A percentile compares a stretch with the other conserved stretches of the same genome.
These are phyloP conservation scores for Vigna nakashimae DNA, from an alignment of 306 rosid species.

Conservation along the genomic window DNA sequence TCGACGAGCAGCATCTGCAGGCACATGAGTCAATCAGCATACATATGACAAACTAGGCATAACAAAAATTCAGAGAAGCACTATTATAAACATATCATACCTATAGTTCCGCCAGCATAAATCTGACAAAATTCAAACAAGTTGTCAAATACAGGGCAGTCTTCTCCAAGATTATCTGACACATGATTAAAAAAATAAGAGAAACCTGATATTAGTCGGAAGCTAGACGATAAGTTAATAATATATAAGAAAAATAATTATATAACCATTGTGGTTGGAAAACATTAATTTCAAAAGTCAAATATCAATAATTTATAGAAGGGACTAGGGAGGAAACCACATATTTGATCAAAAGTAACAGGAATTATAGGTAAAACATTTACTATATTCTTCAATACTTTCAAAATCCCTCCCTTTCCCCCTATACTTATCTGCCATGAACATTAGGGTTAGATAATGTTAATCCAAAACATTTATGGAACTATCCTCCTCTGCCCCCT, in stretches of 20 bases:
- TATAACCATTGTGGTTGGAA: slow-evolving; percentile 15
- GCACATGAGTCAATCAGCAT: slow-evolving; percentile 29
- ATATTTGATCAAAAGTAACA: slow-evolving; percentile 5
- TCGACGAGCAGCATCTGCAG: slow-evolving; percentile 93
- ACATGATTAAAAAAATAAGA: slow-evolving; percentile 34
- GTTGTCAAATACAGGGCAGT: slow-evolving; percentile 96
- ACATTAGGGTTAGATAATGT: background rate
- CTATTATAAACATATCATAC: slow-evolving; percentile 48
- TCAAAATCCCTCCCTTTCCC: background rate
- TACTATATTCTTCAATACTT: background rate
- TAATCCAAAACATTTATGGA: background rate
- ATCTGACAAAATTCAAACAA: slow-evolving; percentile 98
- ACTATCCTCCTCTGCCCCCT: background rate
- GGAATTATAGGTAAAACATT: slow-evolving; percentile 3
- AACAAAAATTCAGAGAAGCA: slow-evolving; percentile 24
- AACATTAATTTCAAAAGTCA: slow-evolving; percentile 10
- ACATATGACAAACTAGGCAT: slow-evolving; percentile 31
- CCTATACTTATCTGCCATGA: background rate
- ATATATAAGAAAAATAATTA: slow-evolving; percentile 19
- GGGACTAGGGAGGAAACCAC: slow-evolving; percentile 15
- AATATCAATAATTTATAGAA: slow-evolving; percentile 19
- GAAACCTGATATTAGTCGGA: slow-evolving; percentile 28
- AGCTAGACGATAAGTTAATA: slow-evolving; percentile 22
- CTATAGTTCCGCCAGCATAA: slow-evolving; percentile 97
- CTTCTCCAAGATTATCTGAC: slow-evolving; percentile 98